Base-by-base conservation (phyloP, 2,329 filamentous ascomycete species). In the Chrysosphaeria jannelii region DNA sequence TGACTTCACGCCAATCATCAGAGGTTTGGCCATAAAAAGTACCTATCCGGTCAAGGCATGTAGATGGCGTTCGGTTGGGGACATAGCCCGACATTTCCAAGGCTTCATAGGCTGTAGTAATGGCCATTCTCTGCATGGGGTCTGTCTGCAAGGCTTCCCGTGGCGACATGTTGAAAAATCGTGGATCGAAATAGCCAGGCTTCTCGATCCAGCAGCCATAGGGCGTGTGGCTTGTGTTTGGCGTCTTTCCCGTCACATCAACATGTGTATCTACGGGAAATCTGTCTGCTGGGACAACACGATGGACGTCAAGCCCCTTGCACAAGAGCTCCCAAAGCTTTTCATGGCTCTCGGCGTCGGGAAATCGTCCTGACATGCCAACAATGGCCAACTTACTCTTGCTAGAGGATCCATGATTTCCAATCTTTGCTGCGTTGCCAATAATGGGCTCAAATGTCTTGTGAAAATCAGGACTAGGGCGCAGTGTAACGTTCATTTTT, bases 121-220 rank as follows among this genome's bases (percentile, higher is more conserved):
- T 46, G 3, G 69, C 67, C 32, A 79, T 51, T 34, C 74, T 57
- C 39, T 76, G 71, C 57, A 75, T 75, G 0, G 74, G 74, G 38
- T 81, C 72, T 2, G 69, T 76, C 37, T 78, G 69, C 24, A 62
- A 58, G 14, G 74, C 74, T 25, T 31, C 34, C 81, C 74, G 28
- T 61, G 70, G 39, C 74, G 64, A 45, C 72, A 81, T 78, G 43
- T 76, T 76, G 56, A 81, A 81, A 45, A 81, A 79, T 1, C 66
- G 53, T n/a, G 69, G 65, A 34, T 81, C 72, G 36, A 81, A 81
- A 22, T 69, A 50, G 26, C 69, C 69, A 0, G 71, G 70, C 29
- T 76, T 57, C 30, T 75, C 62, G 32, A 75, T 55, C 47, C 49
- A 78, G 45, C 68, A 74, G 10, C 71, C 71, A 34, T 63, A 75